phyloP scores from a whole-genome alignment of 2,329 filamentous ascomycete genomes.

The Aspergillus pseudoviridinutans region DNA sequence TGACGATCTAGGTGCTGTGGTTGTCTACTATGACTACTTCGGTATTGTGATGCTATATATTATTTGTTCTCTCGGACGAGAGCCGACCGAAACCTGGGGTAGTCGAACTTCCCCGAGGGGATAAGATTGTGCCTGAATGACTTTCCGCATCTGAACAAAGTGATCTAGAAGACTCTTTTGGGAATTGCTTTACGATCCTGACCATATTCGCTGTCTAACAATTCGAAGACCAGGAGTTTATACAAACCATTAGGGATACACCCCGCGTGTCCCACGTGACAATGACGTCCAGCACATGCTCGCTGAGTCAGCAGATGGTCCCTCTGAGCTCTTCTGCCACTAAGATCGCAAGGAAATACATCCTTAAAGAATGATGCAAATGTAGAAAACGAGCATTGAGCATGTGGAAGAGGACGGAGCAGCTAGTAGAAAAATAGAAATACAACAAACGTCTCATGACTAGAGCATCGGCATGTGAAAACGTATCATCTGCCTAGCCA shows the following conservation, averaged over 20 bases:
- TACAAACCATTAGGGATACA: not conserved
- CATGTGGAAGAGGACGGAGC: not conserved
- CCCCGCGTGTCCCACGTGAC: not conserved
- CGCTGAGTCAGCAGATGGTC: not conserved
- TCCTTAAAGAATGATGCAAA: not conserved
- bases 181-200: not conserved
- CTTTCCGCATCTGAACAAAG: not conserved
- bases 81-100: constrained; percentile 15
- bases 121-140: not conserved
- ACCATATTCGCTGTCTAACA: no score
- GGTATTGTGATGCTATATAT: not conserved
- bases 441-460: not conserved
- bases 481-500: constrained; percentile 23
- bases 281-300: not conserved
- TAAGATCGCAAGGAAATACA: not conserved
- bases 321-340: not conserved
- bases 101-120: not conserved
- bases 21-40: constrained; percentile 7
- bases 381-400: not conserved
- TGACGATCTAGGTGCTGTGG: constrained; percentile 10
- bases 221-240: not conserved
- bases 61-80: constrained; percentile 12
- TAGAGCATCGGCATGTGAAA: constrained; percentile 32
- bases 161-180: not conserved
- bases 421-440: not conserved